A percentile compares a stretch with the other conserved stretches of the same genome.
Evolutionary conservation across 176 grass and related monocot species (phyloP).

Genomic region (Otatea glauca): DNA sequence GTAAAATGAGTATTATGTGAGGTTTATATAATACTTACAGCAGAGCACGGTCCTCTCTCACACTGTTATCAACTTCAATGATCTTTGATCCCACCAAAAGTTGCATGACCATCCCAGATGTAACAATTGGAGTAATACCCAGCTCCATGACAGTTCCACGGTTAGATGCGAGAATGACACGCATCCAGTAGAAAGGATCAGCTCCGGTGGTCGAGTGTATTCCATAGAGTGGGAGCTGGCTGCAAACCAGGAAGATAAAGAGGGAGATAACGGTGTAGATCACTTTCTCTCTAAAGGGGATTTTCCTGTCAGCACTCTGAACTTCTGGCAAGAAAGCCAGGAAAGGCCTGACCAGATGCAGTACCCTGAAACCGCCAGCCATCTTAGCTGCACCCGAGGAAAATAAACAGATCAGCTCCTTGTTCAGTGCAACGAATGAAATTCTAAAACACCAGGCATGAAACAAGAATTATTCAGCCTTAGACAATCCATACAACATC

Average conservation of each 20-base stretch:
- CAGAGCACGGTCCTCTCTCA: slow-evolving; percentile 3
- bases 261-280: slow-evolving; percentile 93
- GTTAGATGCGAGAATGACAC: slow-evolving; percentile 49
- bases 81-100: slow-evolving; percentile 77
- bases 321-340: slow-evolving; percentile 92
- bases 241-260: slow-evolving; percentile 96
- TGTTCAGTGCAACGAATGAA: neutral
- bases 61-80: slow-evolving; percentile 14
- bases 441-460: neutral
- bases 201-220: slow-evolving; percentile 95
- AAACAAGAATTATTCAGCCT: neutral
- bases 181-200: slow-evolving; percentile 96
- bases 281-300: slow-evolving; percentile 88
- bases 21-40: neutral
- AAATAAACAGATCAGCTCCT: neutral
- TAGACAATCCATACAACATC: neutral
- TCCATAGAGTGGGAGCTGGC: slow-evolving; percentile 92
- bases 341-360: slow-evolving; percentile 61
- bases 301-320: slow-evolving; percentile 87
- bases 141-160: slow-evolving; percentile 33
- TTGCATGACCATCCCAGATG: slow-evolving; percentile 1
- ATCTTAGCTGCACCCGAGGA: slow-evolving; percentile 2
- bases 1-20: neutral
- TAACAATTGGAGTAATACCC: slow-evolving; percentile 81
- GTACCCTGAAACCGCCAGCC: neutral